A percentile compares a stretch with the other conserved stretches of the same genome.
Evolutionary conservation across 2,329 filamentous ascomycete species (phyloP).

Genomic region (Trichoderma breve): DNA sequence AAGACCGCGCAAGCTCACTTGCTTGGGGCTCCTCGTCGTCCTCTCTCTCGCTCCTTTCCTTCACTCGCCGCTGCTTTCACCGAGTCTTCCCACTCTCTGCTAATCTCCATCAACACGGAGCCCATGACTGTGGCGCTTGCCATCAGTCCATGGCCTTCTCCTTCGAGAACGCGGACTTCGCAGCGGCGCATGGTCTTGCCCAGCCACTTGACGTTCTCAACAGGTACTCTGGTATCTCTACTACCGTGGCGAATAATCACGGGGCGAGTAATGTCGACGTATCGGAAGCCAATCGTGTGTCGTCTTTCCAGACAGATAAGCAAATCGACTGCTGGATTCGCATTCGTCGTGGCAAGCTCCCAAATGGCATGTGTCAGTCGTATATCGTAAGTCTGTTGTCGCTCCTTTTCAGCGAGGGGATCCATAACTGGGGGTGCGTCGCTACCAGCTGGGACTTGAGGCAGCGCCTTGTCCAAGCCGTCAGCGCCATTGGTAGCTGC

Average conservation of each 20-base stretch:
- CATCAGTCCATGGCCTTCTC: conserved; percentile 94
- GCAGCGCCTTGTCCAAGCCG: conserved; percentile 49
- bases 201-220: conserved; percentile 93
- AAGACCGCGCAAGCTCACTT: conserved; percentile 19
- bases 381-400: conserved; percentile 74
- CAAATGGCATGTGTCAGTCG: conserved; percentile 91
- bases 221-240: conserved; percentile 84
- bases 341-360: conserved; percentile 85
- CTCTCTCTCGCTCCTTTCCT: conserved; percentile 35
- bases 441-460: conserved; percentile 28
- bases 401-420: conserved; percentile 66
- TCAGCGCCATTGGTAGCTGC: conserved; percentile 39
- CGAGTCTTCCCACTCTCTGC: conserved; percentile 91
- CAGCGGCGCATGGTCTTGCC: conserved; percentile 91
- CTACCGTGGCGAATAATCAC: conserved; percentile 94
- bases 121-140: conserved; percentile 92
- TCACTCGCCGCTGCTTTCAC: conserved; percentile 56
- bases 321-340: conserved; percentile 91
- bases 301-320: conserved; percentile 88
- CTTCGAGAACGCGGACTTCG: conserved; percentile 85
- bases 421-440: conserved; percentile 50
- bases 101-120: conserved; percentile 89
- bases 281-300: conserved; percentile 91
- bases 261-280: conserved; percentile 88
- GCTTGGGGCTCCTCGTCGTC: conserved; percentile 29